Base-by-base conservation (phyloP, 495 filamentous ascomycete genomes). In the Acidiella bohemica region DNA sequence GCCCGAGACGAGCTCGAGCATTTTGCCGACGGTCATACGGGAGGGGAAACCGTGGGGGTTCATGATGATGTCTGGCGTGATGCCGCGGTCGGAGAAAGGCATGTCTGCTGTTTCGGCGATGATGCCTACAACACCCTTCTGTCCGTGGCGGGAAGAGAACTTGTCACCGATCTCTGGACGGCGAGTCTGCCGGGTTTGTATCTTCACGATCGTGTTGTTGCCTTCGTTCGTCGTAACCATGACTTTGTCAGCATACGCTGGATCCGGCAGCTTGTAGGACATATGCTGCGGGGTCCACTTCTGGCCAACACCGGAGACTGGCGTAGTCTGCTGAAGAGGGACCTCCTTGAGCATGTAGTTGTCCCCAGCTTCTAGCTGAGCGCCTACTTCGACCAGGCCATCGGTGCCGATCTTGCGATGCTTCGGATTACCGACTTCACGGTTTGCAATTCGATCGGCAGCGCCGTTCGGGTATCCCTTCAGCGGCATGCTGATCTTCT, bases 11-110 rank as follows among this genome's bases (percentile, higher is more conserved):
- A 93, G 78, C 59, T 99, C 90, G 36, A 99, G 70, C 69, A 99
- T 84, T 59, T 99, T 96, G 8, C 92, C 90, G 49, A 99, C 92
- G 33, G 90, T 99, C 90, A 99, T 99, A 58, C 90, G 90, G 9
- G 87, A 95, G 6, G 90, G 90, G 70, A 99, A 96, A 74, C 92
- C 90, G 62, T 99, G 90, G 1, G 90, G 90, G 65, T 99, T 99
- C 92, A 99, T 99, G 75, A 99, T 99, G 54, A 99, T 90, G 58
- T 99, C 90, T 0, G 90, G 90, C 27, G 73, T 74, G 46, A 99
- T 78, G 3, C 90, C 92, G 26, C 72, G 66, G 60, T 96, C 88
- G 7, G 80, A 80, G 64, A 99, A 99, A 1, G 90, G 90, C 80
- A 99, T 81, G 57, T 99, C 90, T 47, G 85, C 84, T 60, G 95